Evolutionary conservation across 345 rosid species (phyloP).

Genomic region (Brassica carinata): DNA sequence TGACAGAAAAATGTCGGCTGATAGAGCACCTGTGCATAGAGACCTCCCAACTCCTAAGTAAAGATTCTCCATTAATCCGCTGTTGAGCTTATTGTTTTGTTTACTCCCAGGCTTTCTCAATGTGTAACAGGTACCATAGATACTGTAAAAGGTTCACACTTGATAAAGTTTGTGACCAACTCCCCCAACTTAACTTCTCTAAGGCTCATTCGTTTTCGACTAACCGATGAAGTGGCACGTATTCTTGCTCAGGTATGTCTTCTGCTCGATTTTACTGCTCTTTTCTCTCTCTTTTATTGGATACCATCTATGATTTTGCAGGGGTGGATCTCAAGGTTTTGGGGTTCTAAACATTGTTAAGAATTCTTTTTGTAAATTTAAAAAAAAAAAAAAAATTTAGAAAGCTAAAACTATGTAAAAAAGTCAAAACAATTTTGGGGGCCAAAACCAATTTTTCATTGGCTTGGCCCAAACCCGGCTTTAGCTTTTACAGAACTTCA

Average conservation of each 20-base stretch:
- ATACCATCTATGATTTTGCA: not conserved
- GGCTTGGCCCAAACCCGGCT: too few relatives aligned
- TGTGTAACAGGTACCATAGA: not conserved
- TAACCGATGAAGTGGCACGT: slow-evolving; percentile 63
- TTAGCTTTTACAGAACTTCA: not conserved
- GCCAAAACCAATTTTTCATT: too few relatives aligned
- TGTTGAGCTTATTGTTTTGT: slow-evolving; percentile 22
- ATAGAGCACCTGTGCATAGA: slow-evolving; percentile 42
- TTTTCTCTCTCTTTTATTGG: not conserved
- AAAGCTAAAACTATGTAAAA: too few relatives aligned
- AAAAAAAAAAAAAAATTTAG: too few relatives aligned
- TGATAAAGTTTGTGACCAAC: slow-evolving; percentile 68
- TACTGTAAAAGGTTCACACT: slow-evolving; percentile 9
- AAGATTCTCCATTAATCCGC: slow-evolving; percentile 5
- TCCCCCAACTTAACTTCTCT: slow-evolving; percentile 72
- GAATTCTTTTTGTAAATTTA: too few relatives aligned
- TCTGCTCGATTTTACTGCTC: not conserved
- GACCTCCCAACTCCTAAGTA: slow-evolving; percentile 63
- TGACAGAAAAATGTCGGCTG: slow-evolving; percentile 60
- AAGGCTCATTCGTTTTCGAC: slow-evolving; percentile 85
- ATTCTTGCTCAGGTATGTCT: slow-evolving; percentile 65
- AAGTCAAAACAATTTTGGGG: too few relatives aligned
- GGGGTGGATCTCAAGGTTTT: too few relatives aligned
- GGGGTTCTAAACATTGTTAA: too few relatives aligned
- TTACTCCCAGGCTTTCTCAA: not conserved